phyloP scores from a whole-genome alignment of 352 stramenopile species.

The Pythium dissimile region DNA sequence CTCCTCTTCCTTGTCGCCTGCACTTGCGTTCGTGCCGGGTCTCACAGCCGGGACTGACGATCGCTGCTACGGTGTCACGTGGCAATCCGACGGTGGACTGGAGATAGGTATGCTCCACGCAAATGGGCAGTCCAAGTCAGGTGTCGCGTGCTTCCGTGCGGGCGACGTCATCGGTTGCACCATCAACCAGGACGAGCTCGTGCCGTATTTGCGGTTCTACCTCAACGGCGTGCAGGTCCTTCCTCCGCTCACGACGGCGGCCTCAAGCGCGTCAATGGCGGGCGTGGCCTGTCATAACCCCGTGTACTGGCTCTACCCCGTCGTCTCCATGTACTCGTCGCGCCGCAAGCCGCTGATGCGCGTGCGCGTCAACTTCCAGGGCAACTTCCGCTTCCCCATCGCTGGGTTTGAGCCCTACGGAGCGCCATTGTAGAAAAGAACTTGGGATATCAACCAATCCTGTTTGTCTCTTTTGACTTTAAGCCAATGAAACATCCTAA shows the following conservation, averaged over 20 bases:
- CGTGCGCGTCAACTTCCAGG: constrained; percentile 77
- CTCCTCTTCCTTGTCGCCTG: neutral
- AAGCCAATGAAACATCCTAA: constrained; percentile 1
- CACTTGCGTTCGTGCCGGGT: constrained; percentile 39
- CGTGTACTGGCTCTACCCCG: constrained; percentile 56
- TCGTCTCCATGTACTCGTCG: constrained; percentile 76
- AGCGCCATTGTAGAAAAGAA: constrained; percentile 31
- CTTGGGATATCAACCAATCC: constrained; percentile 23
- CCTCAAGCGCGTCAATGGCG: neutral
- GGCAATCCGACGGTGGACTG: constrained; percentile 66
- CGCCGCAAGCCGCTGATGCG: constrained; percentile 65
- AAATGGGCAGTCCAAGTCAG: constrained; percentile 63
- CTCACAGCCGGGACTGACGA: constrained; percentile 53
- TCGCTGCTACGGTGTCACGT: constrained; percentile 64
- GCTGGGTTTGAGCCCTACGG: constrained; percentile 70
- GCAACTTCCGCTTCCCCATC: constrained; percentile 64
- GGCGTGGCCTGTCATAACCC: constrained; percentile 54
- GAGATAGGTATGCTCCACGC: constrained; percentile 75
- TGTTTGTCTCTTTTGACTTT: neutral
- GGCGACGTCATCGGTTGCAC: constrained; percentile 73
- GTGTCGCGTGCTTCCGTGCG: constrained; percentile 56
- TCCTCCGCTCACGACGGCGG: constrained; percentile 22
- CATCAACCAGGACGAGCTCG: constrained; percentile 67
- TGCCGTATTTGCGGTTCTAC: constrained; percentile 70
- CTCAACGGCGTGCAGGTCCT: constrained; percentile 69